phyloP scores from a whole-genome alignment of 768 basidiomycete genomes.

The Leucocoprinus birnbaumii region DNA sequence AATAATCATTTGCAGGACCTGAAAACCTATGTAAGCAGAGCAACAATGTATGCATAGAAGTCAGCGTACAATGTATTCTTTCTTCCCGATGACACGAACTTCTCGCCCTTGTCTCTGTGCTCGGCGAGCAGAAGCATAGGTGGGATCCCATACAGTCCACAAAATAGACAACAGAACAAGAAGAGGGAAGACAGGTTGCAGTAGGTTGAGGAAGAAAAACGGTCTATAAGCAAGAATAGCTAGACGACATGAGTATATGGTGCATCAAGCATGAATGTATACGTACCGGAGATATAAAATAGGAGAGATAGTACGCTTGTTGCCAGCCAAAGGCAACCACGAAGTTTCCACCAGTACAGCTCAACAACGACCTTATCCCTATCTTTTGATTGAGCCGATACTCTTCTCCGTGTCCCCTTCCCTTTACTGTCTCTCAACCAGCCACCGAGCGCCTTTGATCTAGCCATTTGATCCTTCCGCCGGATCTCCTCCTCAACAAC shows the following conservation, averaged over 20 bases:
- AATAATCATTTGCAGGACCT: constrained; percentile 57
- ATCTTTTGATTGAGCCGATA: constrained; percentile 35
- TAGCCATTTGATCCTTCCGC: constrained; percentile 80
- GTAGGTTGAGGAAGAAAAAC: constrained; percentile 21
- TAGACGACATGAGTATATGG: constrained; percentile 15
- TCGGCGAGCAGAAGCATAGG: constrained; percentile 57
- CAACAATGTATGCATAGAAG: background rate
- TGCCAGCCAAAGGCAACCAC: constrained; percentile 64
- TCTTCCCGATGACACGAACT: constrained; percentile 64
- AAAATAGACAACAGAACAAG: constrained; percentile 57
- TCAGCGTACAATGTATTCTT: constrained; percentile 56
- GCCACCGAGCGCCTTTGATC: constrained; percentile 68
- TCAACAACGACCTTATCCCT: constrained; percentile 45
- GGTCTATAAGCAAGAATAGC: constrained; percentile 31
- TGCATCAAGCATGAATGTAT: constrained; percentile 16
- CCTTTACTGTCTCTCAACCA: constrained; percentile 67
- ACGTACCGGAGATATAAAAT: constrained; percentile 44
- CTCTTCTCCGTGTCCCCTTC: constrained; percentile 53
- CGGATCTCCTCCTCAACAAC: constrained; percentile 80
- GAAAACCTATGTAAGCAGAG: constrained; percentile 10
- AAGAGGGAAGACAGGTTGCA: constrained; percentile 44
- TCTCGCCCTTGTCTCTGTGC: constrained; percentile 71
- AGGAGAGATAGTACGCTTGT: constrained; percentile 41
- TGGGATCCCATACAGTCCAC: constrained; percentile 88
- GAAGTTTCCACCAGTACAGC: constrained; percentile 62